Percentiles rank a stretch among this genome's conserved stretches.
These are phyloP conservation scores for Penicillium verhagenii DNA, from an alignment of 495 filamentous ascomycete genomes.

Conservation along the genomic window DNA sequence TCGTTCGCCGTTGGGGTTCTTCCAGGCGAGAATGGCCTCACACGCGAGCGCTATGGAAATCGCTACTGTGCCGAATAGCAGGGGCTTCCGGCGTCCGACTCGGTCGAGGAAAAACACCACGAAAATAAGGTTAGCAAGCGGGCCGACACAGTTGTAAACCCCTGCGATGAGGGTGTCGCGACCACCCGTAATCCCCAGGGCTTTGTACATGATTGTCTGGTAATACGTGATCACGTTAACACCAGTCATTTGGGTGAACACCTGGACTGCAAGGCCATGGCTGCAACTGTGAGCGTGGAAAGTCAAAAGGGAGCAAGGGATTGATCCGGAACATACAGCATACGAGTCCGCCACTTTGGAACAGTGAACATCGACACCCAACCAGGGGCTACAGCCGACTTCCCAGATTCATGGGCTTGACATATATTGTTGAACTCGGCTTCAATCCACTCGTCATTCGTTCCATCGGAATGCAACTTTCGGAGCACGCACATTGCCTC, in stretches of 20 bases:
- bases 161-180: conserved; percentile 54
- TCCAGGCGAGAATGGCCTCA: conserved; percentile 41
- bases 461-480: conserved; percentile 49
- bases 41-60: conserved; percentile 44
- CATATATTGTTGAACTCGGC: conserved; percentile 49
- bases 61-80: conserved; percentile 39
- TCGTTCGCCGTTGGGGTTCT: conserved; percentile 34
- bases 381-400: conserved; percentile 39
- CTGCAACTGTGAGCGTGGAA: neutral
- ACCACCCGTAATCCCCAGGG: conserved; percentile 53
- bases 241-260: conserved; percentile 50
- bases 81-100: conserved; percentile 36
- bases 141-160: conserved; percentile 60
- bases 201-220: conserved; percentile 58
- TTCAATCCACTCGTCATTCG: conserved; percentile 50
- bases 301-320: conserved; percentile 18
- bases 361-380: conserved; percentile 54
- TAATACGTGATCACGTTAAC: conserved; percentile 62
- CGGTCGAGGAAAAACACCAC: conserved; percentile 44
- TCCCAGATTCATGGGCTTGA: conserved; percentile 48
- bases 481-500: conserved; percentile 49
- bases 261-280: conserved; percentile 31
- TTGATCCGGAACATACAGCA: conserved; percentile 34
- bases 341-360: conserved; percentile 47
- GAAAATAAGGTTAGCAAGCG: conserved; percentile 48